Evolutionary conservation across 78 protist species (phyloP), one percentile per base, ranked within the genome.

Genomic region (Dictyostelium brefeldianum): DNA sequence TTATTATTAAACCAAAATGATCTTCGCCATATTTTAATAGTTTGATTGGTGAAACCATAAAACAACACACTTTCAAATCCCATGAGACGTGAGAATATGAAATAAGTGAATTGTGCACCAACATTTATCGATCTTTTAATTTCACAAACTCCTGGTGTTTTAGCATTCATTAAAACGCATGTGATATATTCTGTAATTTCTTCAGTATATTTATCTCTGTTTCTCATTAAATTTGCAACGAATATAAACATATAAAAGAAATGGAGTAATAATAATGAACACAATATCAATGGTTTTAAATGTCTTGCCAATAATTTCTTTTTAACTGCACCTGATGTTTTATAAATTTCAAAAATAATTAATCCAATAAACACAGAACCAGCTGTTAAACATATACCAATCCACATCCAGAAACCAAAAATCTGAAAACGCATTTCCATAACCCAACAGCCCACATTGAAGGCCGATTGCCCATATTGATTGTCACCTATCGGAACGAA

Each of bases 21-120:
- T 25, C 36, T 62, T 62, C 20, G 15, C 91, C 91, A 83, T 7
- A 83, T 83, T 54, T 59, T 70, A 56, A 41, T 70, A 0, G 74
- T 85, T 36, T 67, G 74, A 20, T 11, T 73, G 0, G 64, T 59
- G 11, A 73, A 48, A 15, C 81, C 92, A 62, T 75, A 85, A 22
- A 85, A 85, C 2, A 85, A 0, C 3, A 85, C 18, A 9, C 22
- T 5, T 46, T 85, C 92, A 47, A 85, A 56, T 9, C 92, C 92
- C 62, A 75, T 17, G 3, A 85, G 7, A 2, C 92, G 12, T 0
- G 27, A 8, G 5, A 56, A 62, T n/a, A 85, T 62, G n/a, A 75
- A 71, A 22, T 48, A 75, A n/a, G 29, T 14, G 0, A 85, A 43
- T 8, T 73, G 71, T 3, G 65, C 15, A 0, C 41, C 17, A 2